phyloP scores from a whole-genome alignment of 192 early-diverging fungal species.

The Endogone sp. region DNA sequence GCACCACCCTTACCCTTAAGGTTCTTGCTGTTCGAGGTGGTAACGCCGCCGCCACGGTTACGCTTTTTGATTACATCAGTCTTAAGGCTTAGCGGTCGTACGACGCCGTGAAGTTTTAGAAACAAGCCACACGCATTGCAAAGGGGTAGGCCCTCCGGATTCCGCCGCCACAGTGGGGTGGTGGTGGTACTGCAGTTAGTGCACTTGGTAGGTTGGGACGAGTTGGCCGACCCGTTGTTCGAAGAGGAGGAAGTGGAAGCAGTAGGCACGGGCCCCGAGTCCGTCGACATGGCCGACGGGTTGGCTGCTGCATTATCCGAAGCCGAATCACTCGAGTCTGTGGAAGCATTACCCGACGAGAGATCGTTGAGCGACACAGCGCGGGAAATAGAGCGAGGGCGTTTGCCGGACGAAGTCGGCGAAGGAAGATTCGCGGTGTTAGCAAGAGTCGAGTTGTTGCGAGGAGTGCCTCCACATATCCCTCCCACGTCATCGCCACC shows the following conservation, averaged over 20 bases:
- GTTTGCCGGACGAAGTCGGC: background rate
- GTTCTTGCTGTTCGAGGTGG: background rate
- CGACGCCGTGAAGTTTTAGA: slow-evolving; percentile 89
- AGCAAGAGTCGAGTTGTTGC: slow-evolving; percentile 2
- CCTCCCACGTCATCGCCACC: background rate
- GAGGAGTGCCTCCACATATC: background rate
- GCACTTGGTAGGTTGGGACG: slow-evolving; percentile 48
- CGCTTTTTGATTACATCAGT: slow-evolving; percentile 89
- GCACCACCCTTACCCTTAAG: background rate
- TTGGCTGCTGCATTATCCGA: slow-evolving; percentile 9
- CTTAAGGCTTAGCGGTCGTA: slow-evolving; percentile 84
- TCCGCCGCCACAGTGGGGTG: slow-evolving; percentile 96
- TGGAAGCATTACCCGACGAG: slow-evolving; percentile 11
- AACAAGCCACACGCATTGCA: slow-evolving; percentile 98
- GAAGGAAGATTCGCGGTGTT: background rate
- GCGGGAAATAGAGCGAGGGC: background rate
- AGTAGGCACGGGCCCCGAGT: slow-evolving; percentile 14
- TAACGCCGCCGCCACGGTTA: slow-evolving; percentile 51
- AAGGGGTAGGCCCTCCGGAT: slow-evolving; percentile 82
- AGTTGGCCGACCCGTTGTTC: slow-evolving; percentile 12
- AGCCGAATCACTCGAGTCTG: slow-evolving; percentile 3
- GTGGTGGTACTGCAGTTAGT: slow-evolving; percentile 84
- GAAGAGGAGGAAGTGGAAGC: slow-evolving; percentile 13
- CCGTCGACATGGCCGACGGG: background rate
- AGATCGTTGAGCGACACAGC: background rate